Evolutionary conservation across 768 basidiomycete species (phyloP), one percentile per base, ranked within the genome.

Genomic region (Baorangia bicolor): DNA sequence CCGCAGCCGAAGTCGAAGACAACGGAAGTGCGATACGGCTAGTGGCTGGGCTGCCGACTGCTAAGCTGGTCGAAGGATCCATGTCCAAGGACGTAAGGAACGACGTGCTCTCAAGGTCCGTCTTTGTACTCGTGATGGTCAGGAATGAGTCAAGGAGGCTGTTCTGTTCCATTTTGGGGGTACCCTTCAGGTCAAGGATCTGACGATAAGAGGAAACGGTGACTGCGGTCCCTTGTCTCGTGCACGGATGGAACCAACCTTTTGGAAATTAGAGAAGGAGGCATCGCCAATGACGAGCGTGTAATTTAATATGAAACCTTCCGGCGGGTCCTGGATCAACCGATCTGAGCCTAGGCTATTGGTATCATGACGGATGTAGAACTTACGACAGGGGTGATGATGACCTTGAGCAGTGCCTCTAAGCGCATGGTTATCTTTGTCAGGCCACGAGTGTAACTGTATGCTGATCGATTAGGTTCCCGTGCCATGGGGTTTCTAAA

Each of bases 181-280:
- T 94, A 8, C 97, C 97, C 71, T 97, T 97, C 46, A 98, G 80
- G 71, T 98, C 95, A 18, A 98, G 81, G 51, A 98, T 92, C 94
- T 97, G 57, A 5, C n/a, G 20, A 37, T 9, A 51, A 39, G 45
- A 33, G 21, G 35, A 25, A 10, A 21, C n/a, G 13, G 23, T 64
- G 38, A 59, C 53, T 55, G 61, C 53, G 55, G 59, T 51, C 30
- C 44, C 42, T 35, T 37, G 37, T 33, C 35, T 37, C 49, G 37
- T 18, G 30, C 14, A 14, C 12, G 42, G 20, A n/a, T 16, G 13
- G 27, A 43, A n/a, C 73, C 37, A 33, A 89, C 94, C 85, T 99
- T 99, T 77, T 98, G 97, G 77, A 99, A 99, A 73, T 98, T 98
- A 30, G 88, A 89, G 72, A 95, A 95, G 2, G 94, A 95, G 6